phyloP scores from a whole-genome alignment of 2,329 filamentous ascomycete genomes.

The Waltergamsia citrina region DNA sequence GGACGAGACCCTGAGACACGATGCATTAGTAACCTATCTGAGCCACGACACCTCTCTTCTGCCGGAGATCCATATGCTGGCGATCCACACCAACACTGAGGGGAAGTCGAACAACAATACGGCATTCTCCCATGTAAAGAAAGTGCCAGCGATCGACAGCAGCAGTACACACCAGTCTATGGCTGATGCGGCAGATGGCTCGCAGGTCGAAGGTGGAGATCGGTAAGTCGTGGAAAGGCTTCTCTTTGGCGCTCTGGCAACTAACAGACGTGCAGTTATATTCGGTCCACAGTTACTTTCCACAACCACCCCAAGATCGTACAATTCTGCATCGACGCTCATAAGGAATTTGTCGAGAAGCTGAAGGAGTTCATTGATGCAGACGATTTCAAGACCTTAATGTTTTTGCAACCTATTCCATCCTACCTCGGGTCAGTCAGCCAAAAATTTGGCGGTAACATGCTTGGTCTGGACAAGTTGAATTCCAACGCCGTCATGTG shows the following conservation, averaged over 20 bases:
- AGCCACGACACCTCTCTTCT: too few relatives aligned
- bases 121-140: too few relatives aligned
- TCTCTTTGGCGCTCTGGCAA: too few relatives aligned
- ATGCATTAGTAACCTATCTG: too few relatives aligned
- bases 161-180: too few relatives aligned
- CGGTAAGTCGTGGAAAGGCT: too few relatives aligned
- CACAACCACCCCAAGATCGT: slow-evolving; percentile 9
- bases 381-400: slow-evolving; percentile 6
- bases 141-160: too few relatives aligned
- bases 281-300: slow-evolving; percentile 7
- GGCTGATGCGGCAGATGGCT: too few relatives aligned
- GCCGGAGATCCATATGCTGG: neutral
- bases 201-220: neutral
- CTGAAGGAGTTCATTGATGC: slow-evolving; percentile 1
- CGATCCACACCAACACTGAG: too few relatives aligned
- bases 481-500: slow-evolving; percentile 6
- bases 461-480: slow-evolving; percentile 8
- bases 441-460: slow-evolving; percentile 4
- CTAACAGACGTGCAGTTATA: neutral
- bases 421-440: slow-evolving; percentile 6
- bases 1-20: too few relatives aligned
- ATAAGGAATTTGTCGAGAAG: slow-evolving; percentile 5
- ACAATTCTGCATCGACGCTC: slow-evolving; percentile 6
- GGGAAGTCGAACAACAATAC: too few relatives aligned
- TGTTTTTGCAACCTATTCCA: slow-evolving; percentile 7